These are phyloP conservation scores for Xylogone sp. DNA, from an alignment of 2,329 filamentous ascomycete species.

Conservation along the genomic window DNA sequence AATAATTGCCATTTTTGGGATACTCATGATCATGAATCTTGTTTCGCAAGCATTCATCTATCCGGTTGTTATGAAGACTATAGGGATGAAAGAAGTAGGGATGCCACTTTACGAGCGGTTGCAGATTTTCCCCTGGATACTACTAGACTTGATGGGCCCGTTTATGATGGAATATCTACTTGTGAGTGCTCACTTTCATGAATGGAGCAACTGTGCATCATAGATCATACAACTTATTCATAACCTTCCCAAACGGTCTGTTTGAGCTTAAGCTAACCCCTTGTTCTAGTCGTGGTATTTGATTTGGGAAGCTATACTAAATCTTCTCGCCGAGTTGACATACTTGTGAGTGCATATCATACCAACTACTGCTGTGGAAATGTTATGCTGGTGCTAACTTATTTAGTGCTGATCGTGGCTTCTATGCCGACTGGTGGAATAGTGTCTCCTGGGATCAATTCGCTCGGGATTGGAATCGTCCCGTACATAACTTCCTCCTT, in stretches of 20 bases:
- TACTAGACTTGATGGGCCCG: slow-evolving; percentile 73
- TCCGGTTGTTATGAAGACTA: slow-evolving; percentile 64
- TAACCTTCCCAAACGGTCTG: too few species aligned
- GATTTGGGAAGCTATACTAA: slow-evolving; percentile 74
- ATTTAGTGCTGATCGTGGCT: slow-evolving; percentile 61
- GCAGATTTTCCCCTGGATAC: slow-evolving; percentile 67
- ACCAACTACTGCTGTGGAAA: background rate
- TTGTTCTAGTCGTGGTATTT: slow-evolving; percentile 64
- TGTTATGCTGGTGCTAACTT: background rate
- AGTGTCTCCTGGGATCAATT: slow-evolving; percentile 70
- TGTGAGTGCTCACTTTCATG: slow-evolving; percentile 9
- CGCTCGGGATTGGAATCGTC: slow-evolving; percentile 77
- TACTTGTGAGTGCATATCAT: slow-evolving; percentile 45
- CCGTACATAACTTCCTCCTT: slow-evolving; percentile 73
- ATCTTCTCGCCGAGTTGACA: slow-evolving; percentile 73
- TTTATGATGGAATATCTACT: slow-evolving; percentile 73
- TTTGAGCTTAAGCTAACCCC: slow-evolving; percentile 8
- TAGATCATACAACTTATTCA: too few species aligned
- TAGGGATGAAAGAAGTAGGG: slow-evolving; percentile 64
- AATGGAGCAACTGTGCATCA: background rate
- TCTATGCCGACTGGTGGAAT: slow-evolving; percentile 66
- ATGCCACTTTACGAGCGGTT: slow-evolving; percentile 59
- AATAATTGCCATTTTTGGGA: slow-evolving; percentile 62
- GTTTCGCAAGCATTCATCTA: slow-evolving; percentile 75
- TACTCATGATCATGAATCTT: slow-evolving; percentile 76